Percentiles rank a stretch among this genome's conserved stretches.
phyloP scores from a whole-genome alignment of 805 yeast genomes.

The Zygosaccharomyces lentus region DNA sequence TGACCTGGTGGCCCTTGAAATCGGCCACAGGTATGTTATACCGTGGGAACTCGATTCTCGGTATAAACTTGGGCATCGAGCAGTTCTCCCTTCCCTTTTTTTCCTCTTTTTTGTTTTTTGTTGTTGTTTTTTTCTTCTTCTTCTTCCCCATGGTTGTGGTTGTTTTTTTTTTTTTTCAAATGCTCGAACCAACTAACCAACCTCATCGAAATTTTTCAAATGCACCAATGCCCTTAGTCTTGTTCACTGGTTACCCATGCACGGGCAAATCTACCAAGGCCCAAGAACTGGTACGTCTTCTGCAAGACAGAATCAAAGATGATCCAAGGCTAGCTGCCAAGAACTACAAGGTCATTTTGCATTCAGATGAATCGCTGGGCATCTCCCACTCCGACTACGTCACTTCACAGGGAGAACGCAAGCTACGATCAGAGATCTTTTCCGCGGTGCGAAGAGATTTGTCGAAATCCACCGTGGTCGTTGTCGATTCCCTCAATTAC shows the following conservation, averaged over 20 bases:
- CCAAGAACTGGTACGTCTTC: constrained; percentile 42
- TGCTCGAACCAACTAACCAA: constrained; percentile 5
- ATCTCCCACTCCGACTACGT: constrained; percentile 62
- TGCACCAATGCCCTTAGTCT: constrained; percentile 74
- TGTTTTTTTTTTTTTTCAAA: background rate
- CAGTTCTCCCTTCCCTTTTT: too few relatives aligned
- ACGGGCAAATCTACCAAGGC: constrained; percentile 83
- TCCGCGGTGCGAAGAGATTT: constrained; percentile 84
- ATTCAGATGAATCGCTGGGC: constrained; percentile 75
- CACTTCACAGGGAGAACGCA: constrained; percentile 73
- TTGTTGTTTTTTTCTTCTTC: background rate
- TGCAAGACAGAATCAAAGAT: constrained; percentile 45
- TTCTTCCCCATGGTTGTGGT: background rate
- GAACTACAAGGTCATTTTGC: constrained; percentile 58
- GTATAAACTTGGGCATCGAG: constrained; percentile 45
- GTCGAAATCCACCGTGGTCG: constrained; percentile 63
- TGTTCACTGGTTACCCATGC: constrained; percentile 80
- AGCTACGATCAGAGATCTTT: constrained; percentile 77
- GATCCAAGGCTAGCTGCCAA: constrained; percentile 37
- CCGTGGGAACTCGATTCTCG: constrained; percentile 69
- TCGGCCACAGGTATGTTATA: constrained; percentile 67
- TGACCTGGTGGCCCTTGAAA: constrained; percentile 87
- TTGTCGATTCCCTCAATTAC: constrained; percentile 80
- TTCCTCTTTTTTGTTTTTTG: too few relatives aligned
- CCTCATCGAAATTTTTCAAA: background rate